These are phyloP conservation scores for Phytopythium oedochilum DNA, from an alignment of 352 stramenopile genomes.

Conservation along the genomic window DNA sequence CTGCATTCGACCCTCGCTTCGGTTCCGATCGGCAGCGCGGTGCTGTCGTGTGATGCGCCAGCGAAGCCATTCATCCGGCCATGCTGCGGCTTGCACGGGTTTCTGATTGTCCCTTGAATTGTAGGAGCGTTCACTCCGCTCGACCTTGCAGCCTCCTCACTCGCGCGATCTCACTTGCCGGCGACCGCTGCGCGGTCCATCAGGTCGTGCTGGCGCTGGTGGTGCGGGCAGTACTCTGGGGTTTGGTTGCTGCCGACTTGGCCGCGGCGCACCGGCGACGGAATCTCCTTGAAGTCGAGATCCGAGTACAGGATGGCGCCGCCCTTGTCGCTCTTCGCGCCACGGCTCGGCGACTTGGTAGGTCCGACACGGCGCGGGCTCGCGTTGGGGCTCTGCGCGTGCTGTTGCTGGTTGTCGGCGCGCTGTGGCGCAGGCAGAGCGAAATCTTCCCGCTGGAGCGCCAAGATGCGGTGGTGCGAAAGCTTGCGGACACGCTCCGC, in stretches of 20 bases:
- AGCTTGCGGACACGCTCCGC: slow-evolving; percentile 69
- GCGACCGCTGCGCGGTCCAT: not conserved
- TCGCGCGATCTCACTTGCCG: not conserved
- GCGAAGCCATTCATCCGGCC: not conserved
- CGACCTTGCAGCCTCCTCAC: not conserved
- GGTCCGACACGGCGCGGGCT: not conserved
- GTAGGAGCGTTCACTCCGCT: slow-evolving; percentile 1
- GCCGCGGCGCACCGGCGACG: not conserved
- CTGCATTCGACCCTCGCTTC: slow-evolving; percentile 1
- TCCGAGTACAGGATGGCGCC: slow-evolving; percentile 6
- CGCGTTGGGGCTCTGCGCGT: slow-evolving; percentile 1
- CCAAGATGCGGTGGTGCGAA: slow-evolving; percentile 57
- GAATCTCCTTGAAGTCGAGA: slow-evolving; percentile 3
- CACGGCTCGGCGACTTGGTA: not conserved
- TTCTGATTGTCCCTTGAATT: not conserved
- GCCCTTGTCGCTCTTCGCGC: not conserved
- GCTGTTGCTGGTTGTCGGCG: slow-evolving; percentile 22
- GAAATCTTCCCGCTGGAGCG: slow-evolving; percentile 59
- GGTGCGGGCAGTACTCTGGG: slow-evolving; percentile 2
- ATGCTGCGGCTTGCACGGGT: not conserved
- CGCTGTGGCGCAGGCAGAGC: slow-evolving; percentile 16
- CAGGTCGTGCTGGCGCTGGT: slow-evolving; percentile 9
- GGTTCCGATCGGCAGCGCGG: too few species aligned
- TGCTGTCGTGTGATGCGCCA: not conserved
- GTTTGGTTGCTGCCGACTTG: slow-evolving; percentile 1